Evolutionary conservation across 257 asterid genomes (phyloP), one percentile per base, ranked within the genome.

Genomic region (Capsicum rhomboideum): DNA sequence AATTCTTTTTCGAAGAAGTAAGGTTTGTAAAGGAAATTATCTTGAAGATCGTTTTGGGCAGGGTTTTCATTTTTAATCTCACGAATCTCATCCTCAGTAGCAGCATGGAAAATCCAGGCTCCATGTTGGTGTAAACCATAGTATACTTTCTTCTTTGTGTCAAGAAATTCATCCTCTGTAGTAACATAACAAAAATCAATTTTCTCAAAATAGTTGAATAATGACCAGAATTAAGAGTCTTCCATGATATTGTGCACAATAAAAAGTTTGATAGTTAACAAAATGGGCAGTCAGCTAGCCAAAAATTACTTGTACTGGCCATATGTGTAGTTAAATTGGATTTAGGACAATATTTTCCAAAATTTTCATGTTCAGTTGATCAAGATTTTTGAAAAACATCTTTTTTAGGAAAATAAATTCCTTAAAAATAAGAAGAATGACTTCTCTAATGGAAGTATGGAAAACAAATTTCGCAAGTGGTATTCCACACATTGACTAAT

Each of bases 1-100:
- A 64, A 69, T 16, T 84, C 84, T 9, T 54, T 66, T 67, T 67
- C 84, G 12, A 84, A 80, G 80, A 79, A 84, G 82, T 78, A 84
- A 64, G 75, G 75, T 64, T 49, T 75, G 81, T 49, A 75, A 75
- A 75, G 44, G 10, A 49, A 75, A 16, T 75, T 16, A 49, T 26
- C 26, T 44, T 28, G 42, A 74, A 12, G 37, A 23, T 74, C 42
- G 34, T 14, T 75, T 2, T 49, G 34, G 80, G 10, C 1, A 49
- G 42, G 61, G 44, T 9, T 49, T 31, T 75, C 44, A 52, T 16
- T 49, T 75, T 8, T 75, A 4, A 75, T 16, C 44, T 75, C 81
- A 6, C 10, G 81, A 23, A 75, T 50, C 26, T 75, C 81, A 13
- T 75, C 81, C 6, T 50, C 26, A 0, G 81, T 75, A 8, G 81